Base-by-base conservation (phyloP, 192 early-diverging fungal species). In the Dissophora globulifera region DNA sequence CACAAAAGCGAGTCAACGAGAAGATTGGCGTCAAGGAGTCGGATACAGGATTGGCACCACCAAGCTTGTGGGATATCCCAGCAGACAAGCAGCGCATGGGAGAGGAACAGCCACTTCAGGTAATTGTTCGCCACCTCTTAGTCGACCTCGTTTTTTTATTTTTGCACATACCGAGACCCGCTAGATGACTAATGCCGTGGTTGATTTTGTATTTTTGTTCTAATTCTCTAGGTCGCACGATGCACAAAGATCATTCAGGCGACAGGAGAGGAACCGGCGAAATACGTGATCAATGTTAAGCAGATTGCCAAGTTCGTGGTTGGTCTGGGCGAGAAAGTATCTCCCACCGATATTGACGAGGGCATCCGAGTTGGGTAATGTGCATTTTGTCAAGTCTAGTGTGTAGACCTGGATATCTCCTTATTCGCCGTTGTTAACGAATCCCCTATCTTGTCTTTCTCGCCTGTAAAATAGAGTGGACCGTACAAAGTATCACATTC, bases 221-320 rank as follows among this genome's bases (percentile, higher is more conserved):
- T 17, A n/a, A 45, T n/a, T 45, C n/a, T 9, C 12, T 9, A 94
- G 87, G 95, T 99, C 19, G 98, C 98, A 4, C 90, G 96, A 27
- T 98, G 96, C 87, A 98, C 95, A 79, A 99, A 99, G 83, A 98
- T 99, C 59, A 98, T 99, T 71, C 91, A 93, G 69, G 93, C 93
- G 17, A 90, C 89, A 49, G 93, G 95, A 46, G 87, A 92, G 29
- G 93, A 94, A 74, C 92, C 89, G 27, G 92, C 96, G 43, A 97
- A 97, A 85, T 99, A 99, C 75, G 87, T 99, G 47, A 99, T 99
- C 62, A 96, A 95, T 81, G 93, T 99, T 47, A 98, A 98, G 84
- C 94, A 98, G 82, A 95, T 98, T 81, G 98, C 96, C 53, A 99
- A 99, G 79, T 99, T 97, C 84, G 98, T 99, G 11, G 98, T 99